Conservation (phyloP, 192 early-diverging fungal species). For the Bifiguratus adelaidae region DNA sequence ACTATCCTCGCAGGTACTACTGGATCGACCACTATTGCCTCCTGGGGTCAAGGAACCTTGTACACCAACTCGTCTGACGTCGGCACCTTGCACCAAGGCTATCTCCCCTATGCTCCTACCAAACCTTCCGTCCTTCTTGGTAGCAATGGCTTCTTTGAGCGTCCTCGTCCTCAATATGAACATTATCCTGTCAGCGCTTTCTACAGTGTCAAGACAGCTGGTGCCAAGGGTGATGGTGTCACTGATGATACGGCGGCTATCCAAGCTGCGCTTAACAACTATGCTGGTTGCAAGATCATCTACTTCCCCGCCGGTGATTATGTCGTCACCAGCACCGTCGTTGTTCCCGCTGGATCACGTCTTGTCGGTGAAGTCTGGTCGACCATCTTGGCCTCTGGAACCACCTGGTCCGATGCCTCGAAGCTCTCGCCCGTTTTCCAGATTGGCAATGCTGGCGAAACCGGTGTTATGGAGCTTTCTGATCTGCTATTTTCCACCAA, state of each 20-base stretch:
- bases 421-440: constrained; percentile 19
- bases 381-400: constrained; percentile 21
- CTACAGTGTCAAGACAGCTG: constrained; percentile 13
- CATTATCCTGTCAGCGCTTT: constrained; percentile 7
- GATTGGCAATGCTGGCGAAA: constrained; percentile 25
- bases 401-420: constrained; percentile 8
- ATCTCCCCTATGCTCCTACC: constrained; percentile 4
- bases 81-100: constrained; percentile 2
- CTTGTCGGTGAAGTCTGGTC: constrained; percentile 29
- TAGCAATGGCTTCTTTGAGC: constrained; percentile 11
- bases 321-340: constrained; percentile 17
- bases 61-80: constrained; percentile 1
- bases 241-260: constrained; percentile 32
- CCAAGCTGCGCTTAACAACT: constrained; percentile 11
- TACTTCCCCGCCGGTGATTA: constrained; percentile 25
- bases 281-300: constrained; percentile 16
- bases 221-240: constrained; percentile 29
- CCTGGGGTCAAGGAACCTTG: constrained; percentile 9
- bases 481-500: constrained; percentile 10
- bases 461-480: constrained; percentile 22
- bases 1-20: constrained; percentile 12
- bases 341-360: constrained; percentile 16
- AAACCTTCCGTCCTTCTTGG: constrained; percentile 10
- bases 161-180: constrained; percentile 24
- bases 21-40: not conserved